Evolutionary conservation across 768 basidiomycete species (phyloP).

Genomic region (Vararia minispora): DNA sequence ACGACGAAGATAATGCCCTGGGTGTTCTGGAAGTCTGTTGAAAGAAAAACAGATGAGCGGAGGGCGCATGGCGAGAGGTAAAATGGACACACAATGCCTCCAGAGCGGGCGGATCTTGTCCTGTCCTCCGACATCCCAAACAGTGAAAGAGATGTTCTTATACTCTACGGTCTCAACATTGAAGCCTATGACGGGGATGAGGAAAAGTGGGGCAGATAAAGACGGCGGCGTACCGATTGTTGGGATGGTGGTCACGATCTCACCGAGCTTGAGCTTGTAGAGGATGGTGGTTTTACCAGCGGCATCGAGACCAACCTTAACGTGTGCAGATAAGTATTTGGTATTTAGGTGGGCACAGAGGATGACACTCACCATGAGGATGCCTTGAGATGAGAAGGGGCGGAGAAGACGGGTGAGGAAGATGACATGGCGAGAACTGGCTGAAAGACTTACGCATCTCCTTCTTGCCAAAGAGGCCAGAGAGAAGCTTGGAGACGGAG

Average conservation of each 20-base stretch:
- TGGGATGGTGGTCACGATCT: conserved; percentile 99
- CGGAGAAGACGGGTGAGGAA: conserved; percentile 8
- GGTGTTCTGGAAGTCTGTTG: conserved; percentile 98
- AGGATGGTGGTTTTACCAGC: conserved; percentile 98
- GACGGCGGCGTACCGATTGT: conserved; percentile 75
- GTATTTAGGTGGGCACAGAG: background rate
- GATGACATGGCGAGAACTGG: conserved; percentile 18
- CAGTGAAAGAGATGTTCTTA: conserved; percentile 99
- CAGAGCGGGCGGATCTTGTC: conserved; percentile 99
- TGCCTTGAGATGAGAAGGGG: conserved; percentile 53
- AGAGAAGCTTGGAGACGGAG: conserved; percentile 62
- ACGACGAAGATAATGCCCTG: conserved; percentile 99
- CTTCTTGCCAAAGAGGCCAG: conserved; percentile 92
- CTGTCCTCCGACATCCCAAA: conserved; percentile 99
- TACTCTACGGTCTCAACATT: conserved; percentile 99
- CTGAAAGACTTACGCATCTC: conserved; percentile 83
- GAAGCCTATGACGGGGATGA: conserved; percentile 56
- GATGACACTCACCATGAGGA: conserved; percentile 69
- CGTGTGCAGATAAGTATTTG: background rate
- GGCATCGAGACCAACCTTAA: conserved; percentile 95
- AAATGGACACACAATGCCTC: conserved; percentile 86
- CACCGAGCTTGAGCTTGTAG: conserved; percentile 99
- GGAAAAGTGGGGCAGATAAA: conserved; percentile 7
- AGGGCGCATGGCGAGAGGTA: conserved; percentile 7
- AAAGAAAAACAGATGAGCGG: conserved; percentile 10